These are phyloP conservation scores for Lecanicillium sp. DNA, from an alignment of 2,329 filamentous ascomycete genomes.

Conservation along the genomic window DNA sequence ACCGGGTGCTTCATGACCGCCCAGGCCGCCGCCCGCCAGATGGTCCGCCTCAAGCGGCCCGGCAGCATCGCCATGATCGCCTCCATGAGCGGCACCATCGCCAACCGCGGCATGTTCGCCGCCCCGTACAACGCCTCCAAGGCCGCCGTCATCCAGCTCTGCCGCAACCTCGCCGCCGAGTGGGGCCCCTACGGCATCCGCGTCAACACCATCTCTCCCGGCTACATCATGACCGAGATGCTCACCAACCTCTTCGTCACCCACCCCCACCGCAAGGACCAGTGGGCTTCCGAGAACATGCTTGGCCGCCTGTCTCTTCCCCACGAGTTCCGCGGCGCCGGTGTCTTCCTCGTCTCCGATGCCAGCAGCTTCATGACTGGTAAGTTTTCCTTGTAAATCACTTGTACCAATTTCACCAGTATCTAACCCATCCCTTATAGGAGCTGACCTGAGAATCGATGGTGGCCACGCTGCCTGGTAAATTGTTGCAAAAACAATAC, in stretches of 20 bases:
- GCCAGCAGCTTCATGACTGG: slow-evolving; percentile 72
- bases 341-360: slow-evolving; percentile 67
- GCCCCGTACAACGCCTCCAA: slow-evolving; percentile 73
- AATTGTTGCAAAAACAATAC: slow-evolving; percentile 9
- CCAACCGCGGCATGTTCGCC: slow-evolving; percentile 54
- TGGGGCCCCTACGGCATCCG: slow-evolving; percentile 69
- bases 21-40: slow-evolving; percentile 77
- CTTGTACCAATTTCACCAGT: background rate
- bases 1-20: slow-evolving; percentile 83
- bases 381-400: background rate
- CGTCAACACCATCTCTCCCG: slow-evolving; percentile 75
- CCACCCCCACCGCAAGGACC: slow-evolving; percentile 59
- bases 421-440: background rate
- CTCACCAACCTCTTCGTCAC: slow-evolving; percentile 71
- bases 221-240: slow-evolving; percentile 80
- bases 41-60: slow-evolving; percentile 50
- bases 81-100: slow-evolving; percentile 64
- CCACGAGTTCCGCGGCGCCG: slow-evolving; percentile 65
- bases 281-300: slow-evolving; percentile 86
- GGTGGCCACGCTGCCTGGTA: slow-evolving; percentile 62
- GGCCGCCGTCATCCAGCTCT: slow-evolving; percentile 66
- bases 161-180: slow-evolving; percentile 63
- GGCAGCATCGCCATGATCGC: slow-evolving; percentile 63
- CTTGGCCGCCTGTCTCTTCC: slow-evolving; percentile 62
- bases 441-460: slow-evolving; percentile 60